A percentile compares a stretch with the other conserved stretches of the same genome.
Evolutionary conservation across 495 filamentous ascomycete species (phyloP).

Genomic region (Penicillium psychrofluorescens): DNA sequence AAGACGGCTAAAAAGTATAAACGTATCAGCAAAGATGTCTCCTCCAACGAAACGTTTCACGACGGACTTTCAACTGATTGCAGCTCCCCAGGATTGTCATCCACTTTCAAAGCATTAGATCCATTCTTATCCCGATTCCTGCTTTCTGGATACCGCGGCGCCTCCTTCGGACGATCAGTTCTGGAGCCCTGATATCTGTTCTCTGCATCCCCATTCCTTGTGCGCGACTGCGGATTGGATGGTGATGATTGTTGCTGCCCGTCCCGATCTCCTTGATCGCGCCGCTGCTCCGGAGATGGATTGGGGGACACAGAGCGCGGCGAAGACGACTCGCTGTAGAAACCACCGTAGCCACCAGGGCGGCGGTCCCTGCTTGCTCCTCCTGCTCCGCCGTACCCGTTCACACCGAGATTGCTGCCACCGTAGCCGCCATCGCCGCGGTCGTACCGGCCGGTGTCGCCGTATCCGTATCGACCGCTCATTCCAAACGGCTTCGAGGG

Average conservation of each 20-base stretch:
- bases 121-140: constrained; percentile 18
- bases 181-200: constrained; percentile 18
- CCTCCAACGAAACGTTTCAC: not conserved
- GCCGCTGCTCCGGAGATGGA: constrained; percentile 30
- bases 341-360: constrained; percentile 41
- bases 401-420: constrained; percentile 22
- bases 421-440: constrained; percentile 30
- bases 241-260: constrained; percentile 23
- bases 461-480: constrained; percentile 36
- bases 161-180: constrained; percentile 21
- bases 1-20: constrained; percentile 46
- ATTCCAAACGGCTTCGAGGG: constrained; percentile 19
- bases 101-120: constrained; percentile 3
- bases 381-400: constrained; percentile 25
- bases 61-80: constrained; percentile 38
- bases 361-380: constrained; percentile 24
- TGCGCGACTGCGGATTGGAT: constrained; percentile 28
- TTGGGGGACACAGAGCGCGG: constrained; percentile 18
- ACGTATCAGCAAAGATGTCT: not conserved
- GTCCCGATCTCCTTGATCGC: constrained; percentile 30
- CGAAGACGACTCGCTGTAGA: constrained; percentile 28
- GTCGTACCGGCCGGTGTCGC: constrained; percentile 32
- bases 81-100: constrained; percentile 13
- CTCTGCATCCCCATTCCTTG: constrained; percentile 23
- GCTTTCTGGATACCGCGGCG: constrained; percentile 11